A percentile compares a stretch with the other conserved stretches of the same genome.
These are phyloP conservation scores for Parietaria judaica DNA, from an alignment of 306 rosid genomes.

Conservation along the genomic window DNA sequence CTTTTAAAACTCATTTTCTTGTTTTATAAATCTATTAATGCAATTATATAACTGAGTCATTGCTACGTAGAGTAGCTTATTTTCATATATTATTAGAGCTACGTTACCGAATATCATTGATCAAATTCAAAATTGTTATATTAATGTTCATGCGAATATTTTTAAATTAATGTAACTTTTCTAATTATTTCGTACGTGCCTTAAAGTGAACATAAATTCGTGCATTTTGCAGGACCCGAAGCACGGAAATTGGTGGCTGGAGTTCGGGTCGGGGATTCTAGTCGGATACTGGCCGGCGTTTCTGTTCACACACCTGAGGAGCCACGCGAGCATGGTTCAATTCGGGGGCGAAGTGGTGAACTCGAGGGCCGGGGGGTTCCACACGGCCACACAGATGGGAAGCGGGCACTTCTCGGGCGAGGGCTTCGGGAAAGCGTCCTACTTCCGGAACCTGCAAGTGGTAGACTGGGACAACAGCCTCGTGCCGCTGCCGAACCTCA, in stretches of 20 bases:
- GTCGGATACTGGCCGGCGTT: conserved; percentile 96
- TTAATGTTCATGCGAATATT: too few relatives aligned
- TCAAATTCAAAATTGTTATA: too few relatives aligned
- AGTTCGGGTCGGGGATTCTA: conserved; percentile 62
- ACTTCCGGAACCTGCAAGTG: conserved; percentile 70
- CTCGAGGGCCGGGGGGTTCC: conserved; percentile 47
- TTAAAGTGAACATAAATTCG: too few relatives aligned
- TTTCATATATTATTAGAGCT: too few relatives aligned
- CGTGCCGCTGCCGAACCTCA: conserved; percentile 58
- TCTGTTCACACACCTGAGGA: conserved; percentile 62
- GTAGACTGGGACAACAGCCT: conserved; percentile 91
- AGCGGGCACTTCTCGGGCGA: conserved; percentile 86
- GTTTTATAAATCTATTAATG: too few relatives aligned
- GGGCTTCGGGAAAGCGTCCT: conserved; percentile 83
- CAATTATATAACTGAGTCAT: too few relatives aligned
- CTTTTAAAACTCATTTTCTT: too few relatives aligned
- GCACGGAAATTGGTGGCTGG: conserved; percentile 98
- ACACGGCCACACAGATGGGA: conserved; percentile 90
- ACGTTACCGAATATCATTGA: too few relatives aligned
- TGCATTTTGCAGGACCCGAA: conserved; percentile 58
- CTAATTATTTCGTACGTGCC: too few relatives aligned
- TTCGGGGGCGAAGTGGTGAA: conserved; percentile 92
- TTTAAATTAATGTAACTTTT: too few relatives aligned
- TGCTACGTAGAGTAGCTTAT: too few relatives aligned
- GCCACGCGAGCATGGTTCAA: conserved; percentile 87